Conservation (phyloP, 164 flowering plant species). For the Chimonanthus praecox region DNA sequence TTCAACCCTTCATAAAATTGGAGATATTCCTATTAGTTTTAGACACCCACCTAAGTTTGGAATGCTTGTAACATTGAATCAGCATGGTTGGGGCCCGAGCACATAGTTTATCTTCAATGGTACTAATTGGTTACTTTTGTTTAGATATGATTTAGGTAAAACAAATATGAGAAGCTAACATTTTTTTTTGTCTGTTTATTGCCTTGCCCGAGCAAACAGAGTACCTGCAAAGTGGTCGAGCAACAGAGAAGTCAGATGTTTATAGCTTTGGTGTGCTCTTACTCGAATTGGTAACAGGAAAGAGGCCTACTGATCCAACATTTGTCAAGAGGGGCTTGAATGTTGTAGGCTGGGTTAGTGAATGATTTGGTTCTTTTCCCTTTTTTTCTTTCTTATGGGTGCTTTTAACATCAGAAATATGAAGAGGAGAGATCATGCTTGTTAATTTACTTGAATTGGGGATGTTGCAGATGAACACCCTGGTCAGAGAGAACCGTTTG, state of each 20-base stretch:
- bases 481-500: conserved; percentile 53
- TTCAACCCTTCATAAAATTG: no score
- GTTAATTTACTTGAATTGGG: no score
- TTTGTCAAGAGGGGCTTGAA: conserved; percentile 79
- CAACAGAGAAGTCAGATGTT: conserved; percentile 88
- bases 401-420: no score
- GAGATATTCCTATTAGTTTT: no score
- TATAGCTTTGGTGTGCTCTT: conserved; percentile 96
- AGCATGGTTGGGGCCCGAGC: no score
- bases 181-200: neutral
- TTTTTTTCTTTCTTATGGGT: neutral
- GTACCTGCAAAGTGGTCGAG: conserved; percentile 88
- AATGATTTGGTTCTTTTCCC: neutral
- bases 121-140: no score
- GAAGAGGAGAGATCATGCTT: no score
- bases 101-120: no score
- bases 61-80: no score
- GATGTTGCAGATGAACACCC: conserved; percentile 67
- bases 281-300: conserved; percentile 94
- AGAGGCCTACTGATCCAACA: conserved; percentile 85
- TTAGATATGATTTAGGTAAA: no score
- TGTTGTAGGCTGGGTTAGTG: conserved; percentile 91
- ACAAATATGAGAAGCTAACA: no score
- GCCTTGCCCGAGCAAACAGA: conserved; percentile 30
- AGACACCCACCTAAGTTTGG: no score